Conservation (phyloP, 306 rosid species). For the Lithocarpus polystachyus region DNA sequence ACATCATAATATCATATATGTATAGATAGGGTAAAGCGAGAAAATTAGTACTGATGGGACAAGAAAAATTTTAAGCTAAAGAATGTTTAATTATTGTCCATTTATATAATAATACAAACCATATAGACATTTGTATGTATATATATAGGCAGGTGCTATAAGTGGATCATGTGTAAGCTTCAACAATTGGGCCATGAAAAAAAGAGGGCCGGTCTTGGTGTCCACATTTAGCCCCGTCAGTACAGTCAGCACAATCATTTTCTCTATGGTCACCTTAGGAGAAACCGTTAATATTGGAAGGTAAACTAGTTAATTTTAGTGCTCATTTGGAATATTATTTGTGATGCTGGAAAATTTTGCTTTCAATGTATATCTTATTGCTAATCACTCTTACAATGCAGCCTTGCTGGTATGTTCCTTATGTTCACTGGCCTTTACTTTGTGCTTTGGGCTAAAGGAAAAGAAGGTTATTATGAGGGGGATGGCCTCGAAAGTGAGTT, state of each 20-base stretch:
- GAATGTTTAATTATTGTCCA: no score
- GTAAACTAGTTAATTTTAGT: conserved; percentile 24
- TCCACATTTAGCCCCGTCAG: conserved; percentile 79
- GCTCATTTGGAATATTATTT: background rate
- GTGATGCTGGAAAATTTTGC: background rate
- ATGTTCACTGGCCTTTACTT: conserved; percentile 83
- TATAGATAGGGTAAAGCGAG: background rate
- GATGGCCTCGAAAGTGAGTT: conserved; percentile 41
- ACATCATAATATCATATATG: background rate
- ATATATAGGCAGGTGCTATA: conserved; percentile 59
- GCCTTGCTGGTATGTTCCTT: conserved; percentile 71
- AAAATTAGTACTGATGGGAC: background rate
- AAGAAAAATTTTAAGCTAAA: no score
- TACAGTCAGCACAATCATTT: conserved; percentile 67
- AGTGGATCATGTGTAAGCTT: conserved; percentile 65
- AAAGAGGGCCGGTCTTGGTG: conserved; percentile 84
- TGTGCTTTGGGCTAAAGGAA: conserved; percentile 87
- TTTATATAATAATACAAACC: no score
- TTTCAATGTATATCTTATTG: background rate
- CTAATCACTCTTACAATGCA: conserved; percentile 25
- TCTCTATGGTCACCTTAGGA: conserved; percentile 49
- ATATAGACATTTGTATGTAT: background rate
- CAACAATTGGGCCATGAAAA: conserved; percentile 86
- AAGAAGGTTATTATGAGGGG: conserved; percentile 45
- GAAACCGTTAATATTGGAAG: conserved; percentile 62